These are phyloP conservation scores for Tausonia pullulans DNA, from an alignment of 1,284 basidiomycete genomes.

Conservation along the genomic window DNA sequence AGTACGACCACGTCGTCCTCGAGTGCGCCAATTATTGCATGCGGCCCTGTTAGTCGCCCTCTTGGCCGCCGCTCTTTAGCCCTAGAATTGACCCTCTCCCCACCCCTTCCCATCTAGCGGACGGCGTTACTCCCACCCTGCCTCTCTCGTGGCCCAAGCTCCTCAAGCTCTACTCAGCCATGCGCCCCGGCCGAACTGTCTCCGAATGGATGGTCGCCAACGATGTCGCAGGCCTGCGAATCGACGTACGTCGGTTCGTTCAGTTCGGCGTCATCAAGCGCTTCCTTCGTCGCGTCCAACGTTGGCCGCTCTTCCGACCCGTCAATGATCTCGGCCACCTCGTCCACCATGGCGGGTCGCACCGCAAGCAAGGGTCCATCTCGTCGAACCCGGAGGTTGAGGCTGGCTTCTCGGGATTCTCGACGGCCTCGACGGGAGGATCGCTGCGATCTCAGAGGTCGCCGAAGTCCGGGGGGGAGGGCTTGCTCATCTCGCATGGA, in stretches of 20 bases:
- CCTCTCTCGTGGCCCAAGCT: constrained; percentile 64
- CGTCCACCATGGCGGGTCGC: too few species aligned
- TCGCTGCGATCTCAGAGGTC: too few species aligned
- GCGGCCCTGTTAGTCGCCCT: constrained; percentile 44
- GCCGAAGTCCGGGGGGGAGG: too few species aligned
- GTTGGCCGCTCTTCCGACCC: constrained; percentile 62
- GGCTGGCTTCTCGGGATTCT: too few species aligned
- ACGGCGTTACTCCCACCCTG: constrained; percentile 35
- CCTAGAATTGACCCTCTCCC: neutral
- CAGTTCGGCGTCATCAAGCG: constrained; percentile 99
- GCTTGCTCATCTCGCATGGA: too few species aligned
- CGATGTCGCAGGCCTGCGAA: constrained; percentile 56
- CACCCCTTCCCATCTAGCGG: constrained; percentile 36
- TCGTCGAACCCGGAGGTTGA: too few species aligned
- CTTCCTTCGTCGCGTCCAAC: constrained; percentile 81
- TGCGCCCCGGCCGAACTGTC: constrained; percentile 75
- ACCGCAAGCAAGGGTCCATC: neutral
- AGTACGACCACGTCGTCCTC: constrained; percentile 65
- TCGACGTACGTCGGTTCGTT: constrained; percentile 89
- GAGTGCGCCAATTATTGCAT: constrained; percentile 88
- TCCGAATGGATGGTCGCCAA: constrained; percentile 80
- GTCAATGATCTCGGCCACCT: too few species aligned
- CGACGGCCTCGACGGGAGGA: too few species aligned
- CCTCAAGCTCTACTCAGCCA: constrained; percentile 69
- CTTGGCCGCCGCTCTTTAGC: neutral